Evolutionary conservation across 1,139 yeast species (phyloP).

Genomic region (Taphrina populina): DNA sequence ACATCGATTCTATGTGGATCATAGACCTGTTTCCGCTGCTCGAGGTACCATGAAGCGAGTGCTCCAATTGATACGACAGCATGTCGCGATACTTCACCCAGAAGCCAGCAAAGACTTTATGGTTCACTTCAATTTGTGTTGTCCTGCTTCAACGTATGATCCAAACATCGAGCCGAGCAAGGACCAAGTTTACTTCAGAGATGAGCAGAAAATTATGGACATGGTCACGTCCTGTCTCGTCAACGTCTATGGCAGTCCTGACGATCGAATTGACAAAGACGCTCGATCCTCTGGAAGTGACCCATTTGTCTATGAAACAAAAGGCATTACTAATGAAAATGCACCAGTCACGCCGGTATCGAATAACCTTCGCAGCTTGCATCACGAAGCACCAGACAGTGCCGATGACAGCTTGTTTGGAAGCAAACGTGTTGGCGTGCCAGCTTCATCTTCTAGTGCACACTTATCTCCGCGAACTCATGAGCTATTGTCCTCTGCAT

Average conservation of each 20-base stretch:
- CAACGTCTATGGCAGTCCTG: background rate
- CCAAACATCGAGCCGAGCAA: slow-evolving; percentile 53
- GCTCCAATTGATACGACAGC: slow-evolving; percentile 41
- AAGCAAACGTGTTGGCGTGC: too few relatives aligned
- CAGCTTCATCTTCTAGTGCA: too few relatives aligned
- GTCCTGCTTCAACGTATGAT: slow-evolving; percentile 44
- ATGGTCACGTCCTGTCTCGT: slow-evolving; percentile 2
- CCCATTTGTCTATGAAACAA: too few relatives aligned
- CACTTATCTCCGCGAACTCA: too few relatives aligned
- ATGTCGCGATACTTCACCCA: background rate
- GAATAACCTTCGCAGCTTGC: too few relatives aligned
- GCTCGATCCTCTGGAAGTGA: too few relatives aligned
- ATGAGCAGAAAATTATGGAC: slow-evolving; percentile 26
- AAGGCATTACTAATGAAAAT: too few relatives aligned
- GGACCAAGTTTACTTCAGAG: slow-evolving; percentile 47
- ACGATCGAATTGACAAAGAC: too few relatives aligned
- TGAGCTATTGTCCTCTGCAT: too few relatives aligned
- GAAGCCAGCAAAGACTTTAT: slow-evolving; percentile 34
- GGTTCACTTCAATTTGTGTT: slow-evolving; percentile 43
- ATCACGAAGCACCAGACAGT: too few relatives aligned
- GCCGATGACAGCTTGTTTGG: too few relatives aligned
- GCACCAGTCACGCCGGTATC: too few relatives aligned
- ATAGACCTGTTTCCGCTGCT: slow-evolving; percentile 46
- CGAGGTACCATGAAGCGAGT: slow-evolving; percentile 41
- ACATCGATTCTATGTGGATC: slow-evolving; percentile 43